Conservation (phyloP, 1,284 basidiomycete species). For the Ceratobasidium sp. region DNA sequence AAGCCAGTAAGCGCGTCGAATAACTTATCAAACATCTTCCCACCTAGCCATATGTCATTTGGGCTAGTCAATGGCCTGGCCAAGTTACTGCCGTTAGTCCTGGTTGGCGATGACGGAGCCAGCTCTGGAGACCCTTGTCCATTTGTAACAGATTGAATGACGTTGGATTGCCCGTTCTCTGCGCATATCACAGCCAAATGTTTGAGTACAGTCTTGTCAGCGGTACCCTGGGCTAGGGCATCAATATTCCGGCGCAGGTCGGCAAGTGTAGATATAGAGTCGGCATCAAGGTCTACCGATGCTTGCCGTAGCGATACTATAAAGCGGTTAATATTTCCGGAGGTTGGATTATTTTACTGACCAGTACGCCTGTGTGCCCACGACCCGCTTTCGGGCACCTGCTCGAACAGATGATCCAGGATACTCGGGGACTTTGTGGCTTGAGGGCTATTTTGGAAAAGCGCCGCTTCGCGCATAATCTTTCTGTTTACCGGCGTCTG, state of each 20-base stretch:
- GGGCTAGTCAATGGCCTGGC: constrained; percentile 12
- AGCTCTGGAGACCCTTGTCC: constrained; percentile 18
- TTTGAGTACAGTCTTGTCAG: constrained; percentile 62
- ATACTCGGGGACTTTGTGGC: constrained; percentile 61
- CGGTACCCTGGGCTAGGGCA: constrained; percentile 60
- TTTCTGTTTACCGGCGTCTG: constrained; percentile 65
- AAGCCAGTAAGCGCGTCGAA: constrained; percentile 67
- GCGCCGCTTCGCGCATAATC: constrained; percentile 72
- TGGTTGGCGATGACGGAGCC: constrained; percentile 35
- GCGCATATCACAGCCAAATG: constrained; percentile 56
- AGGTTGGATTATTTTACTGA: background rate
- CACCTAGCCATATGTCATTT: constrained; percentile 65
- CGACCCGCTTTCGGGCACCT: constrained; percentile 63
- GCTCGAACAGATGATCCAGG: constrained; percentile 55
- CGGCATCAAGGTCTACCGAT: constrained; percentile 46
- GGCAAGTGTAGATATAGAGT: constrained; percentile 3
- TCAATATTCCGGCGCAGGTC: constrained; percentile 63
- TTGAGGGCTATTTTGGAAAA: constrained; percentile 77
- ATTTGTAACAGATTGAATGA: background rate
- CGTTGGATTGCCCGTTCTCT: constrained; percentile 27
- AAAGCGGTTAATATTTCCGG: background rate
- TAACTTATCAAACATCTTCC: constrained; percentile 68
- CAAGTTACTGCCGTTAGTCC: constrained; percentile 9
- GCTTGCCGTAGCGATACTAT: constrained; percentile 48
- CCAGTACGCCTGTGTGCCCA: constrained; percentile 74